phyloP scores from a whole-genome alignment of 768 basidiomycete genomes.

The Phlegmacium glaucopus region DNA sequence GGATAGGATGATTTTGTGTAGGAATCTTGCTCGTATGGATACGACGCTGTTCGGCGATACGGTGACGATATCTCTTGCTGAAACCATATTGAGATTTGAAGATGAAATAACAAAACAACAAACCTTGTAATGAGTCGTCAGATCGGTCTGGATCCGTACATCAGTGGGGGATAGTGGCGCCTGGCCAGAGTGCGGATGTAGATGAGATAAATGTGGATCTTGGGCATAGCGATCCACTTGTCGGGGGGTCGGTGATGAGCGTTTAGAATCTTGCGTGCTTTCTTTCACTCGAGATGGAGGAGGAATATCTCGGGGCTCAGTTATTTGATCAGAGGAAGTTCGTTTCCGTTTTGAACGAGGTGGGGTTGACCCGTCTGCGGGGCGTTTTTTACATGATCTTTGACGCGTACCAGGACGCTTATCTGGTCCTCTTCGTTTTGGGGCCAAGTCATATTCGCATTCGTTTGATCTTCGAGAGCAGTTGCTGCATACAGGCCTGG shows the following conservation, averaged over 20 bases:
- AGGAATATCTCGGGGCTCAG: constrained; percentile 31
- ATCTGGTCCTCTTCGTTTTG: constrained; percentile 83
- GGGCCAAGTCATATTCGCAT: constrained; percentile 77
- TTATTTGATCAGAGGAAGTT: constrained; percentile 24
- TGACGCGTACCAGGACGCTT: constrained; percentile 83
- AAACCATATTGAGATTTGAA: constrained; percentile 1
- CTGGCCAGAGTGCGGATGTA: constrained; percentile 10
- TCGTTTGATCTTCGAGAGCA: constrained; percentile 73
- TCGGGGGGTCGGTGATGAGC: constrained; percentile 19
- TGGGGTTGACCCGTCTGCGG: constrained; percentile 47
- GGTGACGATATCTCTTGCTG: constrained; percentile 29
- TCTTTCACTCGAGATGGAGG: constrained; percentile 33
- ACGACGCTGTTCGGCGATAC: constrained; percentile 27
- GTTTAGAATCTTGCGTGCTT: constrained; percentile 30
- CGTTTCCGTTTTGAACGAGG: constrained; percentile 56
- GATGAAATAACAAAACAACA: not conserved
- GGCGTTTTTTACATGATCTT: constrained; percentile 81
- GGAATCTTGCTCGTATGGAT: constrained; percentile 34
- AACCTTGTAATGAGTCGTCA: constrained; percentile 25
- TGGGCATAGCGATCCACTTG: constrained; percentile 11
- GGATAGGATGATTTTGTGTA: constrained; percentile 35
- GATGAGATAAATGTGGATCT: constrained; percentile 15
- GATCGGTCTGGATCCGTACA: constrained; percentile 26
- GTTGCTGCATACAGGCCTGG: constrained; percentile 77
- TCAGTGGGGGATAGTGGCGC: constrained; percentile 23